Conservation (phyloP, 805 yeast species). For the Kodamaea restingae region DNA sequence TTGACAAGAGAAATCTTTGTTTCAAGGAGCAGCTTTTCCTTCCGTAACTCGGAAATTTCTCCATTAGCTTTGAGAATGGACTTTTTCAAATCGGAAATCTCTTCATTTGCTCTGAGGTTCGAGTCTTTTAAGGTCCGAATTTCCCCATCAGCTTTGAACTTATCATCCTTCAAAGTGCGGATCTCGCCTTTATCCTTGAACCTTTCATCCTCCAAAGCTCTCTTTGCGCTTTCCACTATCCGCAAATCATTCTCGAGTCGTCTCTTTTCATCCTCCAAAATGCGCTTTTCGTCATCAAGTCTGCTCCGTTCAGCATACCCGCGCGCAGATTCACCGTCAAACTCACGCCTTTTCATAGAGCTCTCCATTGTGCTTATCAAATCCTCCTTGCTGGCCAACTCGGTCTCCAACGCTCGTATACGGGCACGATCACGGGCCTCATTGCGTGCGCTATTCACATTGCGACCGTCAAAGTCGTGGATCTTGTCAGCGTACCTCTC, state of each 20-base stretch:
- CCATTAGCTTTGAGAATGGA: no score
- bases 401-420: not conserved
- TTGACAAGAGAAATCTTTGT: not conserved
- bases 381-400: constrained; percentile 1
- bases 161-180: no score
- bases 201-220: constrained; percentile 25
- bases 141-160: not conserved
- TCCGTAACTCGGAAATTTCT: not conserved
- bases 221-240: constrained; percentile 18
- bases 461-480: constrained; percentile 5
- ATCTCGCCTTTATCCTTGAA: constrained; percentile 24
- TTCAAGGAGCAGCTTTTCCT: constrained; percentile 1
- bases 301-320: not conserved
- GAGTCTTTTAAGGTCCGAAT: no score
- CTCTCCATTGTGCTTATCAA: not conserved
- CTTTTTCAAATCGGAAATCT: not conserved
- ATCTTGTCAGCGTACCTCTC: constrained; percentile 7
- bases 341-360: not conserved
- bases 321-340: constrained; percentile 4
- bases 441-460: not conserved
- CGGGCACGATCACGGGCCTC: constrained; percentile 1
- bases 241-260: not conserved
- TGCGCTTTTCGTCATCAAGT: constrained; percentile 1
- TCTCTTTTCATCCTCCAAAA: constrained; percentile 3
- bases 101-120: not conserved